Base-by-base conservation (phyloP, 257 asterid genomes). In the Echium plantagineum region DNA sequence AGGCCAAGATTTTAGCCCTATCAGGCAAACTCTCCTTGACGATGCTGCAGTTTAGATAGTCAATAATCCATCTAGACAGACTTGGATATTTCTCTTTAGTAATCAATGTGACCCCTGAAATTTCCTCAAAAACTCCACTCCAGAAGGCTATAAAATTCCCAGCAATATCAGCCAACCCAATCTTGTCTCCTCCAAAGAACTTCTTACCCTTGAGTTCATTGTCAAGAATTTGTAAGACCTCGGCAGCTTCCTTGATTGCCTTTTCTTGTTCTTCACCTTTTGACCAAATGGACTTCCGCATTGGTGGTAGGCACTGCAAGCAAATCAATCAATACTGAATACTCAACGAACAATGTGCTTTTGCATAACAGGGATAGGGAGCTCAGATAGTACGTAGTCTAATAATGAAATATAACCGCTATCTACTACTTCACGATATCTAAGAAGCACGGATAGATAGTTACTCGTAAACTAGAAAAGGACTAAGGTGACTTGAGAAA, bases 151-250 rank as follows among this genome's bases (percentile, higher is more conserved):
- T 17, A 60, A 53, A 64, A 60, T 55, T 80, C 5, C 64, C 81
- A 30, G 51, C 61, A 3, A 80, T 62, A 54, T 83, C 90, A 46
- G 73, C 70, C 3, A 71, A 3, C 12, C 90, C 87, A 47, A 83
- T 61, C 0, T 52, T 52, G 17, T 78, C 86, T 46, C 87, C 90
- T 0, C 86, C 90, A 6, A 82, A 85, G 52, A 75, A 82, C 28
- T 71, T 80, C 58, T 80, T 77, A 5, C 72, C 84, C 20, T 71
- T 56, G 0, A 80, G 58, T 62, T 81, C 76, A 17, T 60, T 52
- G 3, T 85, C 86, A 0, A 80, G 66, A 64, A 75, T 17, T 49
- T 60, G 64, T 24, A 82, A 66, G 1, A 54, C 15, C 49, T 75
- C 77, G 2, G 2, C 17, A 5, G 80, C 78, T 74, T 80, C 90